Percentiles rank a stretch among this genome's conserved stretches.
These are phyloP conservation scores for Coemansia sp. DNA, from an alignment of 192 early-diverging fungal species.

Conservation along the genomic window DNA sequence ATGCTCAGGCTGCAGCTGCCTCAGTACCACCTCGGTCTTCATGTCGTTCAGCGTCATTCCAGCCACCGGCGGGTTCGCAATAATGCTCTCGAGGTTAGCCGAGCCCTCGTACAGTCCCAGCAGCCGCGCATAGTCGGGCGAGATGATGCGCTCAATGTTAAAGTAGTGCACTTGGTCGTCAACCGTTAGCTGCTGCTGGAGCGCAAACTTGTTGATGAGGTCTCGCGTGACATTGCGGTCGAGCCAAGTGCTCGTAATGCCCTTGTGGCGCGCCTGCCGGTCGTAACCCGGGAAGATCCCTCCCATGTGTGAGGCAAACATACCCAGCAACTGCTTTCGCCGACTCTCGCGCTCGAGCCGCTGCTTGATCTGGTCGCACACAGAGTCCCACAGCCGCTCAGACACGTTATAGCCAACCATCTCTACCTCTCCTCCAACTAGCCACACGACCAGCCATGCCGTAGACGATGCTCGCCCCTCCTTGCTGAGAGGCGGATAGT, in stretches of 20 bases:
- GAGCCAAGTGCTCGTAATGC: slow-evolving; percentile 48
- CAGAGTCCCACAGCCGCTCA: slow-evolving; percentile 37
- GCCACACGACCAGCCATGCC: slow-evolving; percentile 48
- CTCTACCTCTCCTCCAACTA: slow-evolving; percentile 54
- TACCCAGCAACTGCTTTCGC: slow-evolving; percentile 50
- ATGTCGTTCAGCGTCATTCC: slow-evolving; percentile 53
- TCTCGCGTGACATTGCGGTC: slow-evolving; percentile 52
- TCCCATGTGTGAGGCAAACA: slow-evolving; percentile 53
- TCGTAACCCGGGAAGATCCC: slow-evolving; percentile 54
- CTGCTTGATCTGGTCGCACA: slow-evolving; percentile 52
- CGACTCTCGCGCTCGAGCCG: slow-evolving; percentile 52
- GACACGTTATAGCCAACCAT: slow-evolving; percentile 56
- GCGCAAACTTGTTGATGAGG: slow-evolving; percentile 53
- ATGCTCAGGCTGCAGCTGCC: slow-evolving; percentile 53
- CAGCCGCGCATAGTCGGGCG: slow-evolving; percentile 28
- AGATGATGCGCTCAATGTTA: slow-evolving; percentile 44
- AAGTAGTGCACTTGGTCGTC: slow-evolving; percentile 56
- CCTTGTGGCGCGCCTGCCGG: slow-evolving; percentile 39
- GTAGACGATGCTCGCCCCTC: slow-evolving; percentile 17
- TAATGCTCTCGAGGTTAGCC: slow-evolving; percentile 21
- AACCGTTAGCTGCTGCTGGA: slow-evolving; percentile 34
- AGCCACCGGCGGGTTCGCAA: slow-evolving; percentile 33
- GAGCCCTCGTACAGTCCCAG: slow-evolving; percentile 36
- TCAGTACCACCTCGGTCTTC: slow-evolving; percentile 44
- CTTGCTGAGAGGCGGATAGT: slow-evolving; percentile 28